Percentiles rank a stretch among this genome's conserved stretches.
These are phyloP conservation scores for Teratosphaeria epicoccoides DNA, from an alignment of 2,329 filamentous ascomycete genomes.

Conservation along the genomic window DNA sequence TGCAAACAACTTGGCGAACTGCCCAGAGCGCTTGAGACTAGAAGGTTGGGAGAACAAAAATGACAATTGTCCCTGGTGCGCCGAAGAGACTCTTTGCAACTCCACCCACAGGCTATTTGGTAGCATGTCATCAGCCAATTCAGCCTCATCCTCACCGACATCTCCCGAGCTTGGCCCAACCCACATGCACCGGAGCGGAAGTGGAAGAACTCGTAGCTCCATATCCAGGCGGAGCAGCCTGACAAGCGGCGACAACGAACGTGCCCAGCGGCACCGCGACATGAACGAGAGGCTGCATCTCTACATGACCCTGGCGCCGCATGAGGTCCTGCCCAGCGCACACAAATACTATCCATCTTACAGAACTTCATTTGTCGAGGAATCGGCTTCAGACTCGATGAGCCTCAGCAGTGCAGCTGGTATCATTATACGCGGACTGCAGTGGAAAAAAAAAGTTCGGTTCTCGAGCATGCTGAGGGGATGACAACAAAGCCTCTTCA, in stretches of 20 bases:
- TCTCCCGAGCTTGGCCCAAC: slow-evolving; percentile 5
- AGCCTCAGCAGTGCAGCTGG: slow-evolving; percentile 4
- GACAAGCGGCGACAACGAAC: slow-evolving; percentile 17
- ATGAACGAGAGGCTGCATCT: slow-evolving; percentile 26
- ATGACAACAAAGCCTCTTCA: slow-evolving; percentile 7
- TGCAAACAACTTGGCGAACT: slow-evolving; percentile 37
- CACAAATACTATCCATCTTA: slow-evolving; percentile 24
- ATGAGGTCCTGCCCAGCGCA: slow-evolving; percentile 24
- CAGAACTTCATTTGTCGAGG: slow-evolving; percentile 1
- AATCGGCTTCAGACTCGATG: slow-evolving; percentile 2
- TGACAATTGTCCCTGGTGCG: slow-evolving; percentile 39
- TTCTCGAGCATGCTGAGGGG: slow-evolving; percentile 16
- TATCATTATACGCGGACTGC: slow-evolving; percentile 6
- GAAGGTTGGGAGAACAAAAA: slow-evolving; percentile 41
- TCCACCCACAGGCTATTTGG: slow-evolving; percentile 41
- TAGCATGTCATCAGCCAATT: slow-evolving; percentile 31
- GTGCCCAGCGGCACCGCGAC: slow-evolving; percentile 21
- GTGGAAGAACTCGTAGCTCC: slow-evolving; percentile 15
- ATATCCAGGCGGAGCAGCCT: slow-evolving; percentile 22
- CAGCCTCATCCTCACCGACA: slow-evolving; percentile 16
- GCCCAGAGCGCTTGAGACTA: slow-evolving; percentile 34
- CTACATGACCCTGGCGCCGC: slow-evolving; percentile 23
- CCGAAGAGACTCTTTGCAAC: slow-evolving; percentile 26
- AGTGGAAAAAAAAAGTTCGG: slow-evolving; percentile 15
- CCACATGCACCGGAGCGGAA: slow-evolving; percentile 13